Evolutionary conservation across 352 stramenopile species (phyloP), one percentile per base, ranked within the genome.

Genomic region (Phytophthora fragariaefolia): DNA sequence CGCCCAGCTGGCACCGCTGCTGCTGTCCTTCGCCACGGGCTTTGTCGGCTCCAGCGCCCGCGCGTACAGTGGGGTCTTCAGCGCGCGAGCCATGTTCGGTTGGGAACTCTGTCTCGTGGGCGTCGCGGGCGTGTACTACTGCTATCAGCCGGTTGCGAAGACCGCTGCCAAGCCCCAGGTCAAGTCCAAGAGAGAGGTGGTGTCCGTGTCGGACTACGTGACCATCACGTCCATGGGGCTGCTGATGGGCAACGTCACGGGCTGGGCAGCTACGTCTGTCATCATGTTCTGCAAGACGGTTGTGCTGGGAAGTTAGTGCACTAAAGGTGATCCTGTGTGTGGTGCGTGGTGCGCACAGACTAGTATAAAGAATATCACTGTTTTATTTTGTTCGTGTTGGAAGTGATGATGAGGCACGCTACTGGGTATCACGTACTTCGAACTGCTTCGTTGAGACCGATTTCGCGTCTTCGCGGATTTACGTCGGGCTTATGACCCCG

Each of bases 121-220:
- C 12, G 36, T 89, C 9, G 80, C 78, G 7, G 82, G 85, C 6
- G 51, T 92, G 58, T 84, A 87, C 52, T 91, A 85, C 68, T 92
- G 82, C 73, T 80, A 71, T 38, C 72, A 55, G 2, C 58, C 66
- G 17, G 28, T 26, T 6, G 2, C 13, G 2, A 70, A 70, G 28
- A 43, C 18, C 22, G 53, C 24, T 3, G 51, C 73, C 26, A 64
- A 66, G 48, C 32, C 46, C 17, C 58, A 61, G 42, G 52, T 57
- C 12, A 66, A 61, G 50, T 15, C 51, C 22, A 63, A 65, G 56
- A 77, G 71, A 58, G 85, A 92, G 36, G 62, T 91, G 27, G 77
- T 89, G 18, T 87, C 82, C 6, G 67, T 89, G 42, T 90, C 83
- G 12, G 85, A 93, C 58, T 93, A 93, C 60, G 63, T 82, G 22